phyloP scores from a whole-genome alignment of 1,139 yeast species.

The Candida labiduridarum region DNA sequence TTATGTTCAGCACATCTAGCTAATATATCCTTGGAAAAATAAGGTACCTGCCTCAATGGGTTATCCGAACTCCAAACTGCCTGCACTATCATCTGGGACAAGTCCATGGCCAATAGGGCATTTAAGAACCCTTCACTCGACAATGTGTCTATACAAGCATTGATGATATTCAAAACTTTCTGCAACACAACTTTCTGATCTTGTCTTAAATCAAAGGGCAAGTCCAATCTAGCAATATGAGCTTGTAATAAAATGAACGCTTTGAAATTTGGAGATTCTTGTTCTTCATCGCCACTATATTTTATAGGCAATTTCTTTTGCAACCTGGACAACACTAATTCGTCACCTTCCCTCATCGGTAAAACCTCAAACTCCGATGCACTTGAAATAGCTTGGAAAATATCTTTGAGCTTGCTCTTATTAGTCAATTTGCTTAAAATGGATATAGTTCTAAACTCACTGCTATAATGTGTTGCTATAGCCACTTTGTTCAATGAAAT shows the following conservation, averaged over 20 bases:
- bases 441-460: constrained; percentile 68
- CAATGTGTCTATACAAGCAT: constrained; percentile 73
- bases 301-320: constrained; percentile 68
- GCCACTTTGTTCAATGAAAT: constrained; percentile 67
- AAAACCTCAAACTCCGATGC: constrained; percentile 71
- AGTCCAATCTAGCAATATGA: constrained; percentile 64
- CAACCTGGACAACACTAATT: constrained; percentile 45
- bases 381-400: constrained; percentile 66
- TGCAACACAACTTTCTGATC: constrained; percentile 60
- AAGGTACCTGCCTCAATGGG: constrained; percentile 83
- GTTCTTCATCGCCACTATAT: constrained; percentile 30
- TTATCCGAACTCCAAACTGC: constrained; percentile 83
- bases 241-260: constrained; percentile 80
- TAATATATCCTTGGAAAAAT: constrained; percentile 54
- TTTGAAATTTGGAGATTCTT: constrained; percentile 62
- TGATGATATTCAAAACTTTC: constrained; percentile 52
- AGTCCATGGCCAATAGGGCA: constrained; percentile 83
- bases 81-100: constrained; percentile 87
- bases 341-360: constrained; percentile 66
- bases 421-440: constrained; percentile 54
- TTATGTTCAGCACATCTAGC: constrained; percentile 56
- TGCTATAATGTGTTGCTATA: constrained; percentile 72
- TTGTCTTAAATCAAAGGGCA: constrained; percentile 56
- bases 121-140: constrained; percentile 81
- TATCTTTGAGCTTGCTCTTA: constrained; percentile 59